phyloP scores from a whole-genome alignment of 352 stramenopile species.

The Phytophthora pisi region DNA sequence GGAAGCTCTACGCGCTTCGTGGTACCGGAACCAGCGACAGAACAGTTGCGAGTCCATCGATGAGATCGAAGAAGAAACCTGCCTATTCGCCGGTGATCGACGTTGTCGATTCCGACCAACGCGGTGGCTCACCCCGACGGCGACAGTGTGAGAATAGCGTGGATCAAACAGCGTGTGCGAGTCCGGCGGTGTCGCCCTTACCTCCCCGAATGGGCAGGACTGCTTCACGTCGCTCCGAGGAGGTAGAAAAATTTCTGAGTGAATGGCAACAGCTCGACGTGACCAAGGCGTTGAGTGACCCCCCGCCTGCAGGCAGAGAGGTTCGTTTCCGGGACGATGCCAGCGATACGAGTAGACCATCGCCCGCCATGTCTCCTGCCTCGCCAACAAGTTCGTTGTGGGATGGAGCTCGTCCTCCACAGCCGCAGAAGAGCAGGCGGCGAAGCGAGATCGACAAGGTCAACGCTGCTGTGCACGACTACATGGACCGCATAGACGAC shows the following conservation, averaged over 20 bases:
- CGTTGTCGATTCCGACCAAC: background rate
- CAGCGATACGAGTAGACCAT: slow-evolving; percentile 1
- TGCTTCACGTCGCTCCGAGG: slow-evolving; percentile 12
- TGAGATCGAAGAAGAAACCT: slow-evolving; percentile 15
- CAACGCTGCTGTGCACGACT: slow-evolving; percentile 71
- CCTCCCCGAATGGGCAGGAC: background rate
- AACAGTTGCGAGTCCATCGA: background rate
- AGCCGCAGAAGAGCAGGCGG: slow-evolving; percentile 32
- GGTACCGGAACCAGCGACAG: background rate
- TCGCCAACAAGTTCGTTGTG: slow-evolving; percentile 8
- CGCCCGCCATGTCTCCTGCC: background rate
- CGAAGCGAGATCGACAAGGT: slow-evolving; percentile 72
- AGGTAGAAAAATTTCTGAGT: slow-evolving; percentile 28
- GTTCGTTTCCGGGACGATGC: slow-evolving; percentile 8
- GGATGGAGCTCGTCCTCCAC: background rate
- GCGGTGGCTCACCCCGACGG: background rate
- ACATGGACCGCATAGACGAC: slow-evolving; percentile 85
- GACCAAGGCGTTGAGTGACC: slow-evolving; percentile 36
- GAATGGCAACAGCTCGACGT: slow-evolving; percentile 51
- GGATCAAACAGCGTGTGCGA: background rate
- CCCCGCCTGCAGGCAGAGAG: background rate
- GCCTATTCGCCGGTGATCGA: slow-evolving; percentile 8
- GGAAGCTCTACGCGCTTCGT: background rate
- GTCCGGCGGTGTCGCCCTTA: slow-evolving; percentile 20
- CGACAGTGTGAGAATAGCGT: slow-evolving; percentile 17